Base-by-base conservation (phyloP, 352 stramenopile genomes). In the Pythium phragmiticola region DNA sequence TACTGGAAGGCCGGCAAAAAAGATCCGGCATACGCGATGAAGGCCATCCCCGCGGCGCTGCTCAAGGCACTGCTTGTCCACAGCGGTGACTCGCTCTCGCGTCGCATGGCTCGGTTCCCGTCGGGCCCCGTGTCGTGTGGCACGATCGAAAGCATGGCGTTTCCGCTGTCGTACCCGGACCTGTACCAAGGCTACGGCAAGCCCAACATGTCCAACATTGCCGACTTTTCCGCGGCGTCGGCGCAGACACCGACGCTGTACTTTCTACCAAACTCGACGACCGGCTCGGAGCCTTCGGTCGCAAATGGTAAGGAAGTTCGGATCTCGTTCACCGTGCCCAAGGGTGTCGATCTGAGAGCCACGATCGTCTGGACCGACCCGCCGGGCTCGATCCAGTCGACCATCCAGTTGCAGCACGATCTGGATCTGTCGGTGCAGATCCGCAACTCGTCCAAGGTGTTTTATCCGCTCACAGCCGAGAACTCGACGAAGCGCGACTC, bases 1-100 rank as follows among this genome's bases (percentile, higher is more conserved):
- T 93, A 82, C 80, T 93, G 84, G 84, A 87, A 89, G 46, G 64
- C 69, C 7, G 84, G 84, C 2, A 63, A 59, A 43, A 87, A 88
- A 53, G 73, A 93, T 62, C 8, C 65, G 14, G 59, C 66, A 7
- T 88, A 74, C 21, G 80, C 54, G 6, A 90, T 93, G 80, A 74
- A 36, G 26, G 78, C 46, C 7, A 72, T 93, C 23, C 84, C 84
- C n/a, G 82, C 84, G 52, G 75, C 84, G 6, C 63, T 93, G 34
- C 70, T 93, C 42, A 93, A 93, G 60, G 84, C 84, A n/a, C 58
- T 93, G 21, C 82, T 93, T 51, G 83, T 94, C 58, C 85, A 94
- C 66, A 94, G 85, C 57, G 75, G 81, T 1, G 73, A 88, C 36
- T 72, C 79, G 1, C 59, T 94, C 11, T 72, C 73, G 45, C 72